These are phyloP conservation scores for Aspergillus quadrilineatus DNA, from an alignment of 2,329 filamentous ascomycete genomes.

Conservation along the genomic window DNA sequence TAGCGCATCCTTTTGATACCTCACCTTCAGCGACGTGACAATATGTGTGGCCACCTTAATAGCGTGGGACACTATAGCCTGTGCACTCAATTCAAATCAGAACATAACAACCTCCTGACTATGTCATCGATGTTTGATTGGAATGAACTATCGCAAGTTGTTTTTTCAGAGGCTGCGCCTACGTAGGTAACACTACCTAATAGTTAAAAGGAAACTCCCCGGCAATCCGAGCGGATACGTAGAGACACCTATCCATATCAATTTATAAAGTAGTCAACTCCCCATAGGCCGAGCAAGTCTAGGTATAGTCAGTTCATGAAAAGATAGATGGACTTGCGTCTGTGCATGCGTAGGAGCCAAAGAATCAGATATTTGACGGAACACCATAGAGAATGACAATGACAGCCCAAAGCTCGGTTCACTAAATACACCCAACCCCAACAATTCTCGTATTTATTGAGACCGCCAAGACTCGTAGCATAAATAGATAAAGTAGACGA, in stretches of 20 bases:
- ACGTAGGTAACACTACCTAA: too few relatives aligned
- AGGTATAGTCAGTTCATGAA: neutral
- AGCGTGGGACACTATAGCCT: too few relatives aligned
- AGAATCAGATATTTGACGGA: neutral
- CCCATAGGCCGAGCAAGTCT: neutral
- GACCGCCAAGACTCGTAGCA: conserved; percentile 15
- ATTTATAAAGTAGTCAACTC: neutral
- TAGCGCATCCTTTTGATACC: too few relatives aligned
- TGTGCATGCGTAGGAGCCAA: neutral
- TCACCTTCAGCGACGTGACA: too few relatives aligned
- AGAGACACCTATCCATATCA: neutral
- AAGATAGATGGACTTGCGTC: neutral
- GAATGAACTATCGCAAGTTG: too few relatives aligned
- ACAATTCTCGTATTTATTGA: conserved; percentile 6
- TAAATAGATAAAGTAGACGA: neutral
- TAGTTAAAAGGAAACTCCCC: too few relatives aligned
- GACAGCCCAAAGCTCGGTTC: conserved; percentile 11
- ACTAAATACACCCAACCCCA: conserved; percentile 9
- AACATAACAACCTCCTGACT: too few relatives aligned
- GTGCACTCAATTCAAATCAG: too few relatives aligned
- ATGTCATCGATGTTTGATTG: too few relatives aligned
- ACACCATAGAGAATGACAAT: neutral
- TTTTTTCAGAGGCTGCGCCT: too few relatives aligned
- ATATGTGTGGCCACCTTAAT: too few relatives aligned
- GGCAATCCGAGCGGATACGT: too few relatives aligned